Conservation (phyloP, 495 filamentous ascomycete genomes). For the Penicillium herquei region DNA sequence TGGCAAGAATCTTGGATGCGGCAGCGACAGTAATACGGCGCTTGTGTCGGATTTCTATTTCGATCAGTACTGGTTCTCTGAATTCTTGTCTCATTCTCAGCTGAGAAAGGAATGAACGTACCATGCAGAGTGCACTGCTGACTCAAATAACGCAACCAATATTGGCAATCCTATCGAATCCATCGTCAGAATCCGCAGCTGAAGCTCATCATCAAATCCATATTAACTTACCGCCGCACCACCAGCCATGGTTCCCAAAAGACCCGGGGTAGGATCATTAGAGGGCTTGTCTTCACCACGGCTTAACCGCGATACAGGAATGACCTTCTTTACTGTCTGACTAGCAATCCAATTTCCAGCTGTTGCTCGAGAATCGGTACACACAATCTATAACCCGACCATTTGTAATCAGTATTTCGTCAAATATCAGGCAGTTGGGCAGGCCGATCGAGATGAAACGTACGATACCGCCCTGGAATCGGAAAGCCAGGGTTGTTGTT, state of each 20-base stretch:
- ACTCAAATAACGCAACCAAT: slow-evolving; percentile 97
- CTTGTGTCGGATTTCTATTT: slow-evolving; percentile 89
- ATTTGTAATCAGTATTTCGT: background rate
- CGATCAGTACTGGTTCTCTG: background rate
- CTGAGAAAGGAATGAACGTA: slow-evolving; percentile 15
- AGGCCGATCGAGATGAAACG: slow-evolving; percentile 12
- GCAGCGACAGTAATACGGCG: slow-evolving; percentile 96
- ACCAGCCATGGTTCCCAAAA: slow-evolving; percentile 97
- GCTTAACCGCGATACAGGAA: slow-evolving; percentile 55
- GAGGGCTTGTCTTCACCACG: slow-evolving; percentile 48
- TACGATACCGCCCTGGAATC: slow-evolving; percentile 92
- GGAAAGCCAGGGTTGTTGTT: slow-evolving; percentile 96
- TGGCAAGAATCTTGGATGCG: slow-evolving; percentile 96
- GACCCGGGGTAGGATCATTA: slow-evolving; percentile 75
- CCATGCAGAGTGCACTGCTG: slow-evolving; percentile 98
- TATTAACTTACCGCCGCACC: slow-evolving; percentile 75
- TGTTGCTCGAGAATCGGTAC: slow-evolving; percentile 93
- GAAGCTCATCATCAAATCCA: background rate
- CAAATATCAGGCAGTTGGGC: background rate
- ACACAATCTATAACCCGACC: slow-evolving; percentile 62
- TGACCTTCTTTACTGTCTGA: slow-evolving; percentile 99
- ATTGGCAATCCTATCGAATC: slow-evolving; percentile 84
- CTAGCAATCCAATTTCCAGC: slow-evolving; percentile 98
- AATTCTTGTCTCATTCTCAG: background rate
- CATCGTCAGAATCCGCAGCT: slow-evolving; percentile 12